A percentile compares a stretch with the other conserved stretches of the same genome.
These are phyloP conservation scores for Picocystis sp. DNA, from an alignment of 163 green algal species.

Conservation along the genomic window DNA sequence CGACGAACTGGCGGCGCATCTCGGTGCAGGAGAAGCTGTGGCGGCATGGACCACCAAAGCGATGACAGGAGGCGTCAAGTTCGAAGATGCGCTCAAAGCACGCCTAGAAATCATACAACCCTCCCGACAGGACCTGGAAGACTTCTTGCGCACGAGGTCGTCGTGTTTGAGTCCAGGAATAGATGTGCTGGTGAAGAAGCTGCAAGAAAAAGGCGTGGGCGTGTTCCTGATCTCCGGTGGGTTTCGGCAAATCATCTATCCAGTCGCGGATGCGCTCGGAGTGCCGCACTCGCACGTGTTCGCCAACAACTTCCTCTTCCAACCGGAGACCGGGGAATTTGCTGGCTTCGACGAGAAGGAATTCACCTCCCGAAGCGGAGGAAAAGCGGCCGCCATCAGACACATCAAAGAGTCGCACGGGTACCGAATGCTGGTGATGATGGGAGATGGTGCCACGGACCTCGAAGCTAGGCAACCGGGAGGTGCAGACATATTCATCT, in stretches of 20 bases:
- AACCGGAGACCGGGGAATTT: constrained; percentile 53
- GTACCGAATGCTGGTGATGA: constrained; percentile 63
- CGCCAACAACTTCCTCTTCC: constrained; percentile 85
- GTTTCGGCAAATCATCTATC: constrained; percentile 91
- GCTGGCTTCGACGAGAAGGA: constrained; percentile 81
- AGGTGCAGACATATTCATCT: constrained; percentile 83
- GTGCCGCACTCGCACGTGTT: constrained; percentile 73
- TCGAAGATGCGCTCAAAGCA: constrained; percentile 71
- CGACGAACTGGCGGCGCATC: constrained; percentile 82
- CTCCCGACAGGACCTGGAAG: constrained; percentile 36
- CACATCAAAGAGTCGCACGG: constrained; percentile 66
- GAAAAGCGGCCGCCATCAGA: constrained; percentile 70
- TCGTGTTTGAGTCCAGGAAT: constrained; percentile 49
- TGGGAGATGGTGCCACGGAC: constrained; percentile 94
- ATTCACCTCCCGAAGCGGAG: constrained; percentile 74
- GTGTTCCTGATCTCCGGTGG: constrained; percentile 93
- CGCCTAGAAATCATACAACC: constrained; percentile 72
- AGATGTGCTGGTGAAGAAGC: constrained; percentile 50
- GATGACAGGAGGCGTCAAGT: constrained; percentile 79
- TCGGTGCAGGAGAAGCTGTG: constrained; percentile 65
- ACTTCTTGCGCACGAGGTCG: constrained; percentile 36
- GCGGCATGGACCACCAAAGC: constrained; percentile 72
- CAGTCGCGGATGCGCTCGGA: constrained; percentile 66
- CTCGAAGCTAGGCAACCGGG: constrained; percentile 67
- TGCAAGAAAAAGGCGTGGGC: constrained; percentile 40